Evolutionary conservation across 805 yeast species (phyloP).

Genomic region (Wickerhamiella kazuoi): DNA sequence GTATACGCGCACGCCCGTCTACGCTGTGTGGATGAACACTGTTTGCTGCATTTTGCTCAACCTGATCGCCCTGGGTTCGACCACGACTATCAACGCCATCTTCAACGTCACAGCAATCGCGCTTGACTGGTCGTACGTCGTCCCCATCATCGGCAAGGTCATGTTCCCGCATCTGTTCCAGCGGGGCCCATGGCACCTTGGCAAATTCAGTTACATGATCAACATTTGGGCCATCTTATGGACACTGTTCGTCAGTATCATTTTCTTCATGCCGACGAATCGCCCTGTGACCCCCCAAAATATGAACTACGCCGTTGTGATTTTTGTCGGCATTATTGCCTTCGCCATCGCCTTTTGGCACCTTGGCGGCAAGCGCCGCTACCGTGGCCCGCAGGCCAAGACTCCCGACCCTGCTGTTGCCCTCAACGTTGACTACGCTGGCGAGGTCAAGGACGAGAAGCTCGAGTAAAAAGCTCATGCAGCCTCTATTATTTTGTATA

Average conservation of each 20-base stretch:
- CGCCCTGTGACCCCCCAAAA: slow-evolving; percentile 15
- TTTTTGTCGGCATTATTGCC: slow-evolving; percentile 13
- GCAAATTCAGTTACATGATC: slow-evolving; percentile 21
- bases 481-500: too few relatives aligned
- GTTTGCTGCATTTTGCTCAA: slow-evolving; percentile 34
- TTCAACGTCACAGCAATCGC: slow-evolving; percentile 60
- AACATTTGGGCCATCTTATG: slow-evolving; percentile 13
- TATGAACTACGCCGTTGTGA: slow-evolving; percentile 18
- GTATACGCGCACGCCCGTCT: slow-evolving; percentile 41
- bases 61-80: slow-evolving; percentile 43
- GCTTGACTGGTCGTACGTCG: slow-evolving; percentile 47
- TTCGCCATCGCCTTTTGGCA: slow-evolving; percentile 12
- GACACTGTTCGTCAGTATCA: slow-evolving; percentile 13
- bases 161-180: slow-evolving; percentile 37
- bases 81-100: slow-evolving; percentile 46
- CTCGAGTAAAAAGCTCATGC: slow-evolving; percentile 4
- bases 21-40: slow-evolving; percentile 38
- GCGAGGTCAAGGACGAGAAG: slow-evolving; percentile 13
- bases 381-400: slow-evolving; percentile 14
- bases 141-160: slow-evolving; percentile 43
- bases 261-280: slow-evolving; percentile 16
- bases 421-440: slow-evolving; percentile 7
- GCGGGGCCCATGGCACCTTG: slow-evolving; percentile 55
- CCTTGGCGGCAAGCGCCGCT: slow-evolving; percentile 12
- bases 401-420: slow-evolving; percentile 14